Base-by-base conservation (phyloP, 1,284 basidiomycete species). In the Austropuccinia psidii region DNA sequence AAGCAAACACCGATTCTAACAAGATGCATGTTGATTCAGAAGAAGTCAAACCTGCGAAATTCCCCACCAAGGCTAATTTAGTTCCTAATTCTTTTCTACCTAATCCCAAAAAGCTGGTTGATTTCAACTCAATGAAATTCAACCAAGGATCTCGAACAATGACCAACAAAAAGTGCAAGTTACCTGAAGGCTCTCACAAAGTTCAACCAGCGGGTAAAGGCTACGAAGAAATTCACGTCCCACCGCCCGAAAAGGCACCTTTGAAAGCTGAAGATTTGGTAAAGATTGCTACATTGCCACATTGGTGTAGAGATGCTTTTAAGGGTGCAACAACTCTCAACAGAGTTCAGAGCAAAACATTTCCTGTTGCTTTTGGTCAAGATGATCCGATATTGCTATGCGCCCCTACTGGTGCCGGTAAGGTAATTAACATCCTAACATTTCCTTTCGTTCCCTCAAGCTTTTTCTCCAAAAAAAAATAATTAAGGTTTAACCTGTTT, bases 211-310 rank as follows among this genome's bases (percentile, higher is more conserved):
- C 90, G 35, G 89, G 90, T 82, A 98, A 98, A 81, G 94, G 95
- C 0, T 98, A 93, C 81, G 96, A 98, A 81, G 96, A 98, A 82
- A 96, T 98, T 62, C 94, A 98, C 78, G 91, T 99, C 1, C 95
- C 95, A 0, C 89, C 92, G 1, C 94, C 94, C 2, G 93, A 93
- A 82, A 87, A 89, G 76, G 87, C 90, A 75, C 85, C 87, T 0
- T 82, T 85, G 0, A 83, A 79, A 19, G 11, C 60, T 24, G 72
- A 66, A 58, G 90, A 93, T 67, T 81, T 89, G 15, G 89, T 99
- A 0, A 86, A 88, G 1, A 85, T 98, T 27, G 79, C 87, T 0
- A 84, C 84, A 43, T 81, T 99, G 74, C 96, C 95, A 0, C 83
- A 84, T 29, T 99, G 96, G 96, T 88, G 93, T 0, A 87, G 88